Conservation (phyloP, 148 eudicot species). For the Vaccinium vitisidaea region DNA sequence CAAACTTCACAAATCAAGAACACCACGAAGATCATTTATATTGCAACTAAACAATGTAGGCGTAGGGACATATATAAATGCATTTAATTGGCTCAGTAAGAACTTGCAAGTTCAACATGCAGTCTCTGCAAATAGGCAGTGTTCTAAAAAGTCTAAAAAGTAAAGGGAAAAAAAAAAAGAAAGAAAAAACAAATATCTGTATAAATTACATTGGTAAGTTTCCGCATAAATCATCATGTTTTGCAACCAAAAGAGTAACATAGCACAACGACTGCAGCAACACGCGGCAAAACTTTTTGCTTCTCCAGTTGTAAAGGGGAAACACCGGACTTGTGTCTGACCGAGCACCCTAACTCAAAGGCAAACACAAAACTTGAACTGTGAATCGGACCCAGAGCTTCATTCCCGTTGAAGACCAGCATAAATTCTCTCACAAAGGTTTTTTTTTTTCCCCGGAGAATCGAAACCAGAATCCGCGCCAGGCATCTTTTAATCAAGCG, state of each 20-base stretch:
- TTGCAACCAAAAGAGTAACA: not conserved
- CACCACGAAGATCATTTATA: not conserved
- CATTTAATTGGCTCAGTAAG: not conserved
- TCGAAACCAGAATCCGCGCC: conserved; percentile 25
- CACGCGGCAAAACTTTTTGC: conserved; percentile 20
- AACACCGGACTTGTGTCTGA: not conserved
- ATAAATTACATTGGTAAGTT: not conserved
- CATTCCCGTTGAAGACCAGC: conserved; percentile 52
- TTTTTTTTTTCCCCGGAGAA: not conserved
- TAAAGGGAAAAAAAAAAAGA: not conserved
- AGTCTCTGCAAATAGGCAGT: not conserved
- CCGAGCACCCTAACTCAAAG: not conserved
- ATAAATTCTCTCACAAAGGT: not conserved
- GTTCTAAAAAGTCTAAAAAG: not conserved
- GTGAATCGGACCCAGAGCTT: conserved; percentile 80
- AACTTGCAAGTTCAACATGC: not conserved
- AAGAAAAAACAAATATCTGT: not conserved
- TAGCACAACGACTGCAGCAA: conserved; percentile 13
- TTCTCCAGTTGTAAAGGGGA: not conserved
- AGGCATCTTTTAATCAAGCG: conserved; percentile 25
- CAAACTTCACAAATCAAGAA: not conserved
- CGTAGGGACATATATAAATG: not conserved
- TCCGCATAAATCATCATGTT: not conserved
- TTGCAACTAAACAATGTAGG: not conserved
- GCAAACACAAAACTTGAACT: conserved; percentile 17